Conservation (phyloP, 352 stramenopile species). For the Peronospora destructor region DNA sequence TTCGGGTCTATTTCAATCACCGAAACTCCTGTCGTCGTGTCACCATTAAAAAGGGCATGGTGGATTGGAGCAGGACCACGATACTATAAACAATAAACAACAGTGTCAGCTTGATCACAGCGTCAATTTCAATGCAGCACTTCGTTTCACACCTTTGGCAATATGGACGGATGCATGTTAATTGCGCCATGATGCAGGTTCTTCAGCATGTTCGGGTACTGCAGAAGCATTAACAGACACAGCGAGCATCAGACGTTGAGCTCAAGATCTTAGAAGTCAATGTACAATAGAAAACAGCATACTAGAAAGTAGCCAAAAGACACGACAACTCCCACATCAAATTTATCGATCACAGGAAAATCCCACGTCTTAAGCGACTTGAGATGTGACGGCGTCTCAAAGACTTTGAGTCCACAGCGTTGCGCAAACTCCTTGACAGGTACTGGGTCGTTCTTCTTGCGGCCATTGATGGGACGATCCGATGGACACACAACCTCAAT, state of each 20-base stretch:
- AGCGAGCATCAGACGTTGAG: not conserved
- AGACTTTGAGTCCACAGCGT: constrained; percentile 47
- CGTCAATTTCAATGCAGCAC: not conserved
- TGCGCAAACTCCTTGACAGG: constrained; percentile 71
- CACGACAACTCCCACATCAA: constrained; percentile 84
- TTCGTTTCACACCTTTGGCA: constrained; percentile 47
- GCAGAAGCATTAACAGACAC: constrained; percentile 6
- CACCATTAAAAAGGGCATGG: constrained; percentile 76
- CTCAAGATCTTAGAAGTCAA: not conserved
- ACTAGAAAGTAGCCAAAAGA: constrained; percentile 85
- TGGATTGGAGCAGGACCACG: constrained; percentile 81
- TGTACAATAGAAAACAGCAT: not conserved
- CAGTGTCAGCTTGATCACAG: constrained; percentile 1
- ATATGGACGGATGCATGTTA: constrained; percentile 85
- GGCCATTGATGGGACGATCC: constrained; percentile 63
- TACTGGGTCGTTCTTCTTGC: constrained; percentile 55
- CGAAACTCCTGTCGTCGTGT: constrained; percentile 66
- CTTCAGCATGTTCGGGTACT: constrained; percentile 72
- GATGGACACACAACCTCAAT: constrained; percentile 77
- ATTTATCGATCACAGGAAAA: constrained; percentile 36
- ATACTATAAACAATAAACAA: constrained; percentile 31
- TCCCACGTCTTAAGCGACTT: constrained; percentile 79
- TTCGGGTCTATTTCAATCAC: constrained; percentile 84
- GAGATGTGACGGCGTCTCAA: constrained; percentile 58
- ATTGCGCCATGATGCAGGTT: constrained; percentile 64